Evolutionary conservation across 441 rosid species (phyloP).

Genomic region (Aleurites moluccanus): DNA sequence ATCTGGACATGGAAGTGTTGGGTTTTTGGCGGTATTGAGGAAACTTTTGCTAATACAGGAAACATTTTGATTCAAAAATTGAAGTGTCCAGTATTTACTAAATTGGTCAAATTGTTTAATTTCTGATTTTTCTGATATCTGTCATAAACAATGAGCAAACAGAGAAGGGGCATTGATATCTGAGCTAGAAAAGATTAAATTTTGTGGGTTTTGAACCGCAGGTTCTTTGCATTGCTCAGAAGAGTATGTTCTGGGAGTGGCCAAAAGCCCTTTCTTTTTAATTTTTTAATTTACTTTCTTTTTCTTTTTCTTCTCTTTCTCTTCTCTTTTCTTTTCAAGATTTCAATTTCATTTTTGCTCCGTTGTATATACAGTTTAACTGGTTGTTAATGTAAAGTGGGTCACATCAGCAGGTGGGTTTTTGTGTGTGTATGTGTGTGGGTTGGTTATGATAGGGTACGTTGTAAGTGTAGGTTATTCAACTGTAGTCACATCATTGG

Average conservation of each 20-base stretch:
- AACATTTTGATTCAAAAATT: slow-evolving; percentile 31
- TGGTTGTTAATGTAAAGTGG: slow-evolving; percentile 74
- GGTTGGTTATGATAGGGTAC: slow-evolving; percentile 42
- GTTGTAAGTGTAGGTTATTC: slow-evolving; percentile 49
- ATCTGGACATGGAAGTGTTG: not conserved
- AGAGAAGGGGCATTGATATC: slow-evolving; percentile 34
- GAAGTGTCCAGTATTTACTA: slow-evolving; percentile 18
- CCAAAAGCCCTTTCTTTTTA: too few relatives aligned
- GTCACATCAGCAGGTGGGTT: slow-evolving; percentile 94
- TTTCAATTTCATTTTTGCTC: slow-evolving; percentile 20
- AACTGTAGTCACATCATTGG: slow-evolving; percentile 52
- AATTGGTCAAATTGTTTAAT: slow-evolving; percentile 24
- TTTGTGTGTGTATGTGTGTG: slow-evolving; percentile 7
- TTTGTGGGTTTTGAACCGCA: slow-evolving; percentile 22
- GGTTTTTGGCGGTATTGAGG: slow-evolving; percentile 26
- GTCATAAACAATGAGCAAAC: slow-evolving; percentile 19
- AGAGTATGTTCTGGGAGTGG: too few relatives aligned
- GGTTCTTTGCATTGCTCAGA: slow-evolving; percentile 40
- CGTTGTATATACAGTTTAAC: slow-evolving; percentile 47
- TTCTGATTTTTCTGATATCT: slow-evolving; percentile 11
- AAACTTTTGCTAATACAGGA: slow-evolving; percentile 26
- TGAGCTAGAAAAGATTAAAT: slow-evolving; percentile 24
- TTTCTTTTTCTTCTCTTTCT: slow-evolving; percentile 5
- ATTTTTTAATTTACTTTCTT: not conserved
- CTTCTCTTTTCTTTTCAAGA: slow-evolving; percentile 11